Evolutionary conservation across 1,139 yeast species (phyloP).

Genomic region (Kurtzmaniella quercitrusa): DNA sequence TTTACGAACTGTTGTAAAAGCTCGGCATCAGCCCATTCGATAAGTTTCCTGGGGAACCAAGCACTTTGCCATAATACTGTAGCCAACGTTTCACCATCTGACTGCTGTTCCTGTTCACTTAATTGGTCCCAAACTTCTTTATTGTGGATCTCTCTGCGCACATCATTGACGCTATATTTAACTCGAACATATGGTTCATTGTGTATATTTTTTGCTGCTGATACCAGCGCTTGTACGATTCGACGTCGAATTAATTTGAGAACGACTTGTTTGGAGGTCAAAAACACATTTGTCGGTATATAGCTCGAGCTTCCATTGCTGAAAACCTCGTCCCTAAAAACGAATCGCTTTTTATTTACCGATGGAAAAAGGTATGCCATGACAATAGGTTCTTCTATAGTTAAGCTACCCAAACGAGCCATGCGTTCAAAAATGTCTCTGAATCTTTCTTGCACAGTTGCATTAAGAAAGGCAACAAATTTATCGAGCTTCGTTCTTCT

Average conservation of each 20-base stretch:
- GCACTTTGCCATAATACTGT: conserved; percentile 6
- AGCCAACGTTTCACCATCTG: not conserved
- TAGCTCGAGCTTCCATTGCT: conserved; percentile 19
- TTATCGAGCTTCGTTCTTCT: conserved; percentile 10
- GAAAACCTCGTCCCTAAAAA: conserved; percentile 18
- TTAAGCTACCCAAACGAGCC: conserved; percentile 13
- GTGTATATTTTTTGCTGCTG: conserved; percentile 6
- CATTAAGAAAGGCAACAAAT: conserved; percentile 15
- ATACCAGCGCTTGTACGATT: not conserved
- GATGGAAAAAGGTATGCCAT: conserved; percentile 25
- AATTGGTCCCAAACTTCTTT: not conserved
- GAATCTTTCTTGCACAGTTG: conserved; percentile 12
- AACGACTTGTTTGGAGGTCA: not conserved
- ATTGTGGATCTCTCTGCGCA: conserved; percentile 4
- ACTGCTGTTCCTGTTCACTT: not conserved
- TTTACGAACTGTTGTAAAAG: not conserved
- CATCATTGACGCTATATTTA: conserved; percentile 8
- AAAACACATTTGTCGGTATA: not conserved
- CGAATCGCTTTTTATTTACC: conserved; percentile 15
- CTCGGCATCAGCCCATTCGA: conserved; percentile 10
- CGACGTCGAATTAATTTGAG: conserved; percentile 1
- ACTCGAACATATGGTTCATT: conserved; percentile 9
- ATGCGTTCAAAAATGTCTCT: conserved; percentile 23
- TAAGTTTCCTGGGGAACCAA: conserved; percentile 16
- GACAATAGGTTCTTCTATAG: conserved; percentile 20